Conservation (phyloP, 257 asterid genomes). For the Nyctanthes arbortristis region DNA sequence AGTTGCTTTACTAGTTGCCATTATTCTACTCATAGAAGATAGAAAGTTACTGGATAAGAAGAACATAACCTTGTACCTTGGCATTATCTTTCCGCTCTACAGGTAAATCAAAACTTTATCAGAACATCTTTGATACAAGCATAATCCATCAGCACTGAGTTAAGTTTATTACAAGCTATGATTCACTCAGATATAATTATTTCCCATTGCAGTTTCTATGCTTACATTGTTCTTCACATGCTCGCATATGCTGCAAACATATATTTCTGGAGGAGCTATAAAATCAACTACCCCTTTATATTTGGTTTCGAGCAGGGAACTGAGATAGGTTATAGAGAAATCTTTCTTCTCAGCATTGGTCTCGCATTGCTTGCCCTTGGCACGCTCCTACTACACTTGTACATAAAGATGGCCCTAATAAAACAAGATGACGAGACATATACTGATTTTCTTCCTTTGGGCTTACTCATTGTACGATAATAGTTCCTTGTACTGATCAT, state of each 20-base stretch:
- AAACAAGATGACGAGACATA: conserved; percentile 42
- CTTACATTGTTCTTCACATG: conserved; percentile 70
- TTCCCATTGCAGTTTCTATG: conserved; percentile 62
- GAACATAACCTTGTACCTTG: conserved; percentile 49
- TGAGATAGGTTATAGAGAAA: conserved; percentile 72
- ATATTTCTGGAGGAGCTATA: conserved; percentile 82
- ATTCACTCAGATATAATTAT: not conserved
- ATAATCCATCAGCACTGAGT: conserved; percentile 2
- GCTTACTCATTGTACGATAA: conserved; percentile 56
- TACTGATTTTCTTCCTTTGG: conserved; percentile 70
- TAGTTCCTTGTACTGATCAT: conserved; percentile 11
- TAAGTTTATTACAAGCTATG: conserved; percentile 10
- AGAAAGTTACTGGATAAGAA: conserved; percentile 46
- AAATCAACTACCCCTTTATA: conserved; percentile 81
- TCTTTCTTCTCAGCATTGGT: conserved; percentile 73
- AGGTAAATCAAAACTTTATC: conserved; percentile 42
- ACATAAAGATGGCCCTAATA: conserved; percentile 59
- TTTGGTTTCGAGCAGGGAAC: conserved; percentile 85
- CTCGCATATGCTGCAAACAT: conserved; percentile 70
- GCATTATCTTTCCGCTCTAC: conserved; percentile 70
- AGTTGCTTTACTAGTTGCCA: conserved; percentile 61
- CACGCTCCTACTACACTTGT: conserved; percentile 66
- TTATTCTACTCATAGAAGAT: conserved; percentile 53
- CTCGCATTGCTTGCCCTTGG: conserved; percentile 67
- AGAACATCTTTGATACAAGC: conserved; percentile 7